Conservation (phyloP, 73 alveolate genomes). For the Loxodes magnus region DNA sequence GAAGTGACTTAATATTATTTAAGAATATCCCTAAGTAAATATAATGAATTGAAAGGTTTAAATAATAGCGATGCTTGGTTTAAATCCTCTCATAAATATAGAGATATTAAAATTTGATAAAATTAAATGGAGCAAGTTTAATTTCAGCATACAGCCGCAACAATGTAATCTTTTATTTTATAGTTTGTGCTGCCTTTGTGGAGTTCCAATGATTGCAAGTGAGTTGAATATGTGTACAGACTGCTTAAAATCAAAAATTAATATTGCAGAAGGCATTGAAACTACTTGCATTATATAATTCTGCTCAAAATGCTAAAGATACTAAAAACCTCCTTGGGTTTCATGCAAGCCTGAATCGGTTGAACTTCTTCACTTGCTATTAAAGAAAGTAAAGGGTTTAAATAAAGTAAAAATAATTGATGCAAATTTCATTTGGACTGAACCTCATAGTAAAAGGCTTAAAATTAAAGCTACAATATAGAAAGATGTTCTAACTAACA, state of each 20-base stretch:
- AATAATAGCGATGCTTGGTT: no score
- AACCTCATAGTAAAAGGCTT: slow-evolving; percentile 87
- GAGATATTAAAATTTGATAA: no score
- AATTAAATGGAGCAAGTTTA: no score
- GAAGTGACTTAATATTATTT: no score
- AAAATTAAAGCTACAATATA: slow-evolving; percentile 83
- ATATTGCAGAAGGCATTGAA: slow-evolving; percentile 71
- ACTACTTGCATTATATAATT: slow-evolving; percentile 36
- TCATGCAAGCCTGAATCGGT: slow-evolving; percentile 61
- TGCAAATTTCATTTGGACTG: slow-evolving; percentile 92
- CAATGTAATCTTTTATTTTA: no score
- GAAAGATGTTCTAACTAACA: slow-evolving; percentile 77
- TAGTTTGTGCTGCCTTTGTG: slow-evolving; percentile 85
- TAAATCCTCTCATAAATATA: no score
- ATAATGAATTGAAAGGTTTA: no score
- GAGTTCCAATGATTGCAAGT: slow-evolving; percentile 61
- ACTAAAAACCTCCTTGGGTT: slow-evolving; percentile 79
- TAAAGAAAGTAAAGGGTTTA: slow-evolving; percentile 72
- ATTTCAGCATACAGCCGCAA: no score
- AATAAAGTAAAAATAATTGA: slow-evolving; percentile 83
- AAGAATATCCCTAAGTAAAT: no score
- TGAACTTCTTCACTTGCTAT: slow-evolving; percentile 66
- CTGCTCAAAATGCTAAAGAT: slow-evolving; percentile 76
- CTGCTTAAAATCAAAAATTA: slow-evolving; percentile 69
- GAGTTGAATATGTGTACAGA: slow-evolving; percentile 64